Evolutionary conservation across 169 alveolate species (phyloP), one percentile per base, ranked within the genome.

Genomic region (Plasmodium adleri): DNA sequence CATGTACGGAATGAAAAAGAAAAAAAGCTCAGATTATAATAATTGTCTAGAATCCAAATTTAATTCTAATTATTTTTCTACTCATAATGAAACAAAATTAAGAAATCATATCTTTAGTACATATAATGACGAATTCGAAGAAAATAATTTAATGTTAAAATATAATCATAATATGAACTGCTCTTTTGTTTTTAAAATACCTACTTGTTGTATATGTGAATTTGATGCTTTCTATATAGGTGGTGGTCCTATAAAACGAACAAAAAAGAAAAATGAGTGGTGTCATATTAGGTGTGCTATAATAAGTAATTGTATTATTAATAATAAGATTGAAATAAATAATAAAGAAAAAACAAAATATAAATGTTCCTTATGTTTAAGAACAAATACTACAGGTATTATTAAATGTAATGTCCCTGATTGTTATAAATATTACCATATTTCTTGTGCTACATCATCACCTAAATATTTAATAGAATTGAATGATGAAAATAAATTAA

Each of bases 381-480:
- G 88, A 12, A 72, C 88, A 12, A 74, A 49, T 56, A 91, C 92
- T 56, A 92, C 93, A 13, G 93, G 95, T 17, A 85, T 92, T 20
- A 80, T 94, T 32, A 94, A 94, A 80, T 94, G 96, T 70, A 88
- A 92, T 52, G 72, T 91, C 56, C 92, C 95, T 13, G 91, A 78
- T 52, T 94, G 96, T 39, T 90, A 74, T 72, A 94, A 94, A 91
- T 93, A 93, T 49, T 92, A 92, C 32, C 96, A 94, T 68, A 93
- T 94, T 49, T 90, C 96, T 1, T 94, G 96, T 88, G 95, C 95
- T n/a, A 88, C 96, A 0, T 86, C 96, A 1, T 94, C 95, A 17
- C 88, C 92, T 32, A 60, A 67, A 60, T 94, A 95, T 67, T 87
- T 94, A 39, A 91, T 92, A 58, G 88, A 93, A 13, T 88, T 94